These are phyloP conservation scores for Irpex sp. DNA, from an alignment of 1,284 basidiomycete genomes.

Conservation along the genomic window DNA sequence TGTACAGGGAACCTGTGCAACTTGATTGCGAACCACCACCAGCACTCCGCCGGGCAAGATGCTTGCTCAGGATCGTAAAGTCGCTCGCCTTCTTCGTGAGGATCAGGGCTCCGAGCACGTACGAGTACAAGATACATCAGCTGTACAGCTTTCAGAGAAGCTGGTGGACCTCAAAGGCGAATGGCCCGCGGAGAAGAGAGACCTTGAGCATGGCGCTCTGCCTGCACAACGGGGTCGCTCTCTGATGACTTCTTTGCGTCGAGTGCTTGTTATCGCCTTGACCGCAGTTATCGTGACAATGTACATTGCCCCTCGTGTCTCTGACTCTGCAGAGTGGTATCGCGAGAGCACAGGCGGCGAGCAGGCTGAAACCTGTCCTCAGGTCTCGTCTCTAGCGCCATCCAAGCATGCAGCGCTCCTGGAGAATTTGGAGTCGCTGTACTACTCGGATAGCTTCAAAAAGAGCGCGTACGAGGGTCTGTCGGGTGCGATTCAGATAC, in stretches of 20 bases:
- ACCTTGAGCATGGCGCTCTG: background rate
- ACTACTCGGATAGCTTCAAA: constrained; percentile 32
- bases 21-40: background rate
- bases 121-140: background rate
- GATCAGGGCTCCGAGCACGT: background rate
- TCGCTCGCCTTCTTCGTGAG: background rate
- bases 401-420: constrained; percentile 26
- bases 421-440: constrained; percentile 30
- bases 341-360: background rate
- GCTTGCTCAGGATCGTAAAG: background rate
- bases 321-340: background rate
- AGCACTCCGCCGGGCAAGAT: background rate
- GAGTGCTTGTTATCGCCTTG: background rate
- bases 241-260: background rate
- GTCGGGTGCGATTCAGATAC: constrained; percentile 40
- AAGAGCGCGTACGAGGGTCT: constrained; percentile 37
- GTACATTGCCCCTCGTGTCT: background rate
- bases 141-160: background rate
- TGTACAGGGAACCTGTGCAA: background rate
- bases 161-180: background rate
- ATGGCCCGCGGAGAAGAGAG: background rate
- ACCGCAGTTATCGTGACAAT: background rate
- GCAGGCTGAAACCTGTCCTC: constrained; percentile 21
- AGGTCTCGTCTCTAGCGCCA: constrained; percentile 26
- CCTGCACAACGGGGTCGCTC: background rate